Evolutionary conservation across 106 monocot species (phyloP), one percentile per base, ranked within the genome.

Genomic region (Dendrobium chrysotoxum): DNA sequence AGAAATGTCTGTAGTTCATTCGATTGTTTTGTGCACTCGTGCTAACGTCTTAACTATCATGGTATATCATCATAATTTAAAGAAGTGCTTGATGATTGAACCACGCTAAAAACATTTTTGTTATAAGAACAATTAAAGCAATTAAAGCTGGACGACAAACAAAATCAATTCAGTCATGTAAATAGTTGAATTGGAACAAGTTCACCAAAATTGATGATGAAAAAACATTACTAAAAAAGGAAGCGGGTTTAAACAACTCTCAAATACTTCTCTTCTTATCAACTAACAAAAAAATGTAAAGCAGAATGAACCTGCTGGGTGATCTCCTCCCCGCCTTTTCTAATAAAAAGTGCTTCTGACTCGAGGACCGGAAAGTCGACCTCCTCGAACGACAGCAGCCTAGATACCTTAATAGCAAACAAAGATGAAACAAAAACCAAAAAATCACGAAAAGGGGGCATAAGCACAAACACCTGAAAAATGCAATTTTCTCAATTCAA

Each of bases 291-390:
- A n/a, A 13, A 47, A 46, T 2, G 46, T 23, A 26, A 76, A 50
- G 18, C 26, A 46, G 7, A 23, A 83, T 5, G 55, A 38, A 88
- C 98, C 91, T 99, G 99, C 77, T 95, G 91, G 23, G 95, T 95
- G 81, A 99, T 99, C 88, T 99, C 99, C 82, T 99, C 99, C 39
- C 99, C 99, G 28, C 93, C 96, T 84, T 99, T 99, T 77, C 99
- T 83, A n/a, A 95, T 89, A 85, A 95, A 98, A 17, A 98, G 88
- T 1, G 95, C 89, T 79, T 99, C 99, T 0, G 95, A 95, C 75
- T 99, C 99, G 9, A 99, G 99, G 3, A 99, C 93, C 1, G 99
- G 99, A 85, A 99, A 99, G 77, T 99, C 99, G 3, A 99, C 95
- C 85, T 99, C 99, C 77, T 99, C 99, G 46, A 99, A 99, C 28